These are phyloP conservation scores for Myochromella boudieri DNA, from an alignment of 768 basidiomycete genomes.

Conservation along the genomic window DNA sequence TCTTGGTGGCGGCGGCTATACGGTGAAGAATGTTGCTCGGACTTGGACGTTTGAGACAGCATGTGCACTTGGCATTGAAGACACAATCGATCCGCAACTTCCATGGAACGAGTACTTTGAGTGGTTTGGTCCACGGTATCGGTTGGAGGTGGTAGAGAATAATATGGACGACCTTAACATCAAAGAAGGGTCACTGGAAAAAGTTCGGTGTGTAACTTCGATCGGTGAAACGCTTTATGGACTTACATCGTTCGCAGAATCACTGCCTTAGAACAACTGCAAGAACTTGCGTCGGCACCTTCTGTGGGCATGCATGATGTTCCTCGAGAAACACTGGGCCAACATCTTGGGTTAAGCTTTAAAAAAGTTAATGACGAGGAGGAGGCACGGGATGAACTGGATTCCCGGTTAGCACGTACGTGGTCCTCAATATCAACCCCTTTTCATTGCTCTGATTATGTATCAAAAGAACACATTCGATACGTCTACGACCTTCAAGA, in stretches of 20 bases:
- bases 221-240: background rate
- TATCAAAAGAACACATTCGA: constrained; percentile 59
- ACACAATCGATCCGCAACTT: constrained; percentile 72
- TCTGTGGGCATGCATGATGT: constrained; percentile 86
- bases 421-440: constrained; percentile 5
- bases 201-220: constrained; percentile 60
- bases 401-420: constrained; percentile 70
- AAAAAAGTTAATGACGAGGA: constrained; percentile 49
- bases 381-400: constrained; percentile 58
- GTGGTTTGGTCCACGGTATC: constrained; percentile 95
- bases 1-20: constrained; percentile 95
- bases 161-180: constrained; percentile 96
- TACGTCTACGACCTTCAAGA: constrained; percentile 63
- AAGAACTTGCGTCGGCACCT: constrained; percentile 58
- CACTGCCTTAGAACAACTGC: constrained; percentile 39
- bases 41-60: constrained; percentile 98
- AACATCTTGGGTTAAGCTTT: constrained; percentile 65
- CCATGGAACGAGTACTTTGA: constrained; percentile 93
- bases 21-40: constrained; percentile 92
- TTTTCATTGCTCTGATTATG: background rate
- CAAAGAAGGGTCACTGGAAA: constrained; percentile 76
- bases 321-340: constrained; percentile 65
- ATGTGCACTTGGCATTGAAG: constrained; percentile 85
- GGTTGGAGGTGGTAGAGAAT: constrained; percentile 85
- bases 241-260: constrained; percentile 19